Base-by-base conservation (phyloP, 2,329 filamentous ascomycete genomes). In the Pseudomassariella vexata region DNA sequence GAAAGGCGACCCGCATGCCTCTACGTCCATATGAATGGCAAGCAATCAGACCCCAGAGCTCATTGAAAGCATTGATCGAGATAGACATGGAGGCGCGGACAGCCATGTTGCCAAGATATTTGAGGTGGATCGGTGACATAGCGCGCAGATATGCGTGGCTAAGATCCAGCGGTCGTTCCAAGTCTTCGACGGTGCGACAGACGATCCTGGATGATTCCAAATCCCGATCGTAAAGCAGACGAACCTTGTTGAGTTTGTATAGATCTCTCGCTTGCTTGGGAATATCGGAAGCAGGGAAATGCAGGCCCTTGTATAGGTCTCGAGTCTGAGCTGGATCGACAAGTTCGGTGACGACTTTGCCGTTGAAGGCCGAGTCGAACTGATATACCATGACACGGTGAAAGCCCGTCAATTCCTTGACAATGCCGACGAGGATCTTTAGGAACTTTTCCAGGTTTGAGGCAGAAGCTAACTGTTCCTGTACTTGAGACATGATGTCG, bases 21-120 rank as follows among this genome's bases (percentile, higher is more conserved):
- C 71, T 73, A 2, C 57, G 37, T 0, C 84, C 87, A 46, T 94
- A 94, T 0, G 82, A 76, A 51, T 95, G 88, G 39, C 87, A 94
- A 2, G 86, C 79, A 24, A 95, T 87, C 18, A 95, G 62, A 0
- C 88, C 89, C 89, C 88, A 95, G 0, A 95, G 62, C 46, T 94
- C 83, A 44, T 75, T 70, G 46, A 94, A 92, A 0, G 85, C 85
- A 42, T 87, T 92, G 49, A 95, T 85, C 1, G 87, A 94, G 39
- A 95, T 88, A 1, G 87, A 94, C 87, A 95, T 95, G 42, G 86
- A 94, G 0, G 86, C 86, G n/a, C 87, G 78, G 1, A 94, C 87
- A 6, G 80, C 82, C 88, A 95, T 95, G 51, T 95, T 88, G 5
- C 65, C 72, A 3, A 95, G 66, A 46, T 94, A 95, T 50, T 94